These are phyloP conservation scores for Penicillium arizonense DNA, from an alignment of 495 filamentous ascomycete species.

Conservation along the genomic window DNA sequence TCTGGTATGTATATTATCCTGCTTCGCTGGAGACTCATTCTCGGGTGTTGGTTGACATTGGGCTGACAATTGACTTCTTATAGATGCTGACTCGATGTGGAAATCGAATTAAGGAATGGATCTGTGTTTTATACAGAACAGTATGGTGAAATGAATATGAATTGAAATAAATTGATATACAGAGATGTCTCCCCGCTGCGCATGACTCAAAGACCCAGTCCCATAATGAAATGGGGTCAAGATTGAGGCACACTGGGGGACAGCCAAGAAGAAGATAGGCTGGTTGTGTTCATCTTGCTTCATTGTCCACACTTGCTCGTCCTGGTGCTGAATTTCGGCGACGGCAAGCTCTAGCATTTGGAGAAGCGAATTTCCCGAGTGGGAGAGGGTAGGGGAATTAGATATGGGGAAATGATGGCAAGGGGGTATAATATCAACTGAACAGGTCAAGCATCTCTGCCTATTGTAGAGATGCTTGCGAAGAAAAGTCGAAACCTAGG, in stretches of 20 bases:
- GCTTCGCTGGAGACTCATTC: not conserved
- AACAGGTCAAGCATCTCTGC: not conserved
- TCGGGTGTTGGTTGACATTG: not conserved
- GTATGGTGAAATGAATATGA: not conserved
- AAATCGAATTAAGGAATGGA: constrained; percentile 33
- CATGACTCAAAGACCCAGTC: constrained; percentile 46
- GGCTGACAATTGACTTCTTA: constrained; percentile 5
- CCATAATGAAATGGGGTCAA: constrained; percentile 54
- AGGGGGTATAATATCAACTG: not conserved
- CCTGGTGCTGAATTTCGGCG: constrained; percentile 53
- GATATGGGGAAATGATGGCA: not conserved
- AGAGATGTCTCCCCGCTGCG: constrained; percentile 40
- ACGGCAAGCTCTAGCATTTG: constrained; percentile 67
- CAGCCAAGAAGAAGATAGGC: constrained; percentile 22
- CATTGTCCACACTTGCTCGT: constrained; percentile 64
- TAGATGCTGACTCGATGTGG: constrained; percentile 52
- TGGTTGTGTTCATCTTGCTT: constrained; percentile 56
- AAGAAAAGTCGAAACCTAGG: not conserved
- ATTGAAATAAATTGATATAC: constrained; percentile 6
- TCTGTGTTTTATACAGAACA: not conserved
- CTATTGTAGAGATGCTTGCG: not conserved
- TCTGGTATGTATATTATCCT: constrained; percentile 35
- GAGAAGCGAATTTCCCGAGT: constrained; percentile 43
- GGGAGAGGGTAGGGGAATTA: not conserved
- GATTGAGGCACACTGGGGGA: constrained; percentile 44